Evolutionary conservation across 805 yeast genomes (phyloP), one percentile per base, ranked within the genome.

Genomic region (Clavispora carvajalis): DNA sequence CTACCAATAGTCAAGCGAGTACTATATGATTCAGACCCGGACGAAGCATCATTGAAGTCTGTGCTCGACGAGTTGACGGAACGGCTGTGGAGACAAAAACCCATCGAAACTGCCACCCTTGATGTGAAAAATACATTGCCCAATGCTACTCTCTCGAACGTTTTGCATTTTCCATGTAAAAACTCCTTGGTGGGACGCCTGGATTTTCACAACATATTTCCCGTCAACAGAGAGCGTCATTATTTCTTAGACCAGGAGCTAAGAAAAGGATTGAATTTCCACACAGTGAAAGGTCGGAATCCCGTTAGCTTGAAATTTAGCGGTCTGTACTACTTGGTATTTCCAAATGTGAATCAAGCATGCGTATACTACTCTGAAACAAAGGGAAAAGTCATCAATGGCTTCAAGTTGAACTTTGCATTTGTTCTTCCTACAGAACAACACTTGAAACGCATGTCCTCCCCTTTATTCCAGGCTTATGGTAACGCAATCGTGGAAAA

Each of bases 321-420:
- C 43, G 73, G 75, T 31, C 67, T 71, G 4, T 79, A 78, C 54
- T 82, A 73, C 53, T 56, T 83, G 25, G 54, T 77, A 6, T 83
- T 83, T 51, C 63, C 64, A 4, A 58, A 63, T 29, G 53, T 57
- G 28, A 63, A 66, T 19, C 72, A 69, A 15, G 86, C 88, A 0
- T 65, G 75, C 16, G 65, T 65, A 3, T 82, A 73, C 54, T 67
- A 65, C 57, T 52, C 65, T 16, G 85, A 79, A 47, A 74, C 82
- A 0, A 43, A 54, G 10, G 69, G 71, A 7, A 69, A 73, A 39
- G 62, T 64, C 40, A 52, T 81, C 25, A 74, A 79, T 48, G 86
- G 87, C 1, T 52, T 67, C 35, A 64, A 62, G 19, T 52, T 77
- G 15, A 58, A 69, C 21, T 58, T 78, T 23, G 60, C 67, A 40